Evolutionary conservation across 345 rosid species (phyloP).

Genomic region (Gossypium sturtianum): DNA sequence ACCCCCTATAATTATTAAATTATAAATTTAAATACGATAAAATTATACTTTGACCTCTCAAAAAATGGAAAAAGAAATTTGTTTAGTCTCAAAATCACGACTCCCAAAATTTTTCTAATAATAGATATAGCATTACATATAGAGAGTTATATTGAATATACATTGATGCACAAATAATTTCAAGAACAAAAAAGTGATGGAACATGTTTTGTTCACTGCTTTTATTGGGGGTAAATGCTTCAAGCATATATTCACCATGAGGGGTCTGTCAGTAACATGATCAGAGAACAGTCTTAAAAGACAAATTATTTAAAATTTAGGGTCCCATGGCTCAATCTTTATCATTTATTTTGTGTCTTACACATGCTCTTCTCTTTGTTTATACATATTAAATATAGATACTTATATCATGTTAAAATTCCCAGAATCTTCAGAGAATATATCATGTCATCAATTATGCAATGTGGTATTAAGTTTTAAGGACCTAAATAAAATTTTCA

Average conservation of each 20-base stretch:
- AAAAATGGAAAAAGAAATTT: too few relatives aligned
- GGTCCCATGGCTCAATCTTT: conserved; percentile 17
- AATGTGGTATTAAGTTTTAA: too few relatives aligned
- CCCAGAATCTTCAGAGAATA: too few relatives aligned
- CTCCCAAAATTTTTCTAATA: too few relatives aligned
- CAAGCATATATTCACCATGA: conserved; percentile 16
- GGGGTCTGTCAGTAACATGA: conserved; percentile 20
- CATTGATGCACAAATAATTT: not conserved
- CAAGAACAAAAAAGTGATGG: not conserved
- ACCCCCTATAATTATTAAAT: too few relatives aligned
- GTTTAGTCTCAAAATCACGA: too few relatives aligned
- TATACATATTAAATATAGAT: not conserved
- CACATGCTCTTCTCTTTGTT: not conserved
- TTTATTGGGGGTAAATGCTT: conserved; percentile 16
- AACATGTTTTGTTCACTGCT: not conserved
- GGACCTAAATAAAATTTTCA: too few relatives aligned
- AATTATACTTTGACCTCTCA: too few relatives aligned
- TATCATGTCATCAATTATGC: too few relatives aligned
- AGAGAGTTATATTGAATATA: too few relatives aligned
- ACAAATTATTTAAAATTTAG: not conserved
- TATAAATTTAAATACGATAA: too few relatives aligned
- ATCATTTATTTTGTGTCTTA: not conserved
- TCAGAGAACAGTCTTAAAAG: not conserved
- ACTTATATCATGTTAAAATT: not conserved
- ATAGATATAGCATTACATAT: too few relatives aligned